These are phyloP conservation scores for Prasinococcaceae sp. DNA, from an alignment of 139 green algal genomes.

Conservation along the genomic window DNA sequence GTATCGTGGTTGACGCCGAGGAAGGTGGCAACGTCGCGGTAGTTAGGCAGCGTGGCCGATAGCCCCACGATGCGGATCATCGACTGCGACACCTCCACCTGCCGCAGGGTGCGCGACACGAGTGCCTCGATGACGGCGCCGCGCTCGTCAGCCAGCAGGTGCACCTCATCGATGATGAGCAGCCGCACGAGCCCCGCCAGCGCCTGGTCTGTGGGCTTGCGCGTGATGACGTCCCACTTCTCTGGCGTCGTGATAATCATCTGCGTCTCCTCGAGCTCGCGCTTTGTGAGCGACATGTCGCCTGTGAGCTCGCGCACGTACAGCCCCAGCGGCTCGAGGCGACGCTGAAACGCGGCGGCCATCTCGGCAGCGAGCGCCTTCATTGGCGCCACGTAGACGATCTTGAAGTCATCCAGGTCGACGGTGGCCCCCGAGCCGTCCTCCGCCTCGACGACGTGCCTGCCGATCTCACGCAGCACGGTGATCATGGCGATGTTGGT, in stretches of 20 bases:
- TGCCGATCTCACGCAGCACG: slow-evolving; percentile 68
- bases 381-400: slow-evolving; percentile 98
- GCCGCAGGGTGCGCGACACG: slow-evolving; percentile 76
- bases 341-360: slow-evolving; percentile 60
- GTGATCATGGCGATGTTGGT: slow-evolving; percentile 99
- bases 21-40: slow-evolving; percentile 74
- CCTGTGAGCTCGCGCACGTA: slow-evolving; percentile 78
- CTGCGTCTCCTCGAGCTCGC: slow-evolving; percentile 84
- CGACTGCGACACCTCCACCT: slow-evolving; percentile 84
- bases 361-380: slow-evolving; percentile 89
- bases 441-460: slow-evolving; percentile 43
- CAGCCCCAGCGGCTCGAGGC: slow-evolving; percentile 62
- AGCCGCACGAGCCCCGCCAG: slow-evolving; percentile 60
- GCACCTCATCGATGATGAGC: slow-evolving; percentile 86
- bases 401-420: slow-evolving; percentile 46
- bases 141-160: slow-evolving; percentile 93
- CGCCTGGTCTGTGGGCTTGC: slow-evolving; percentile 57
- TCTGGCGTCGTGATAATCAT: slow-evolving; percentile 99
- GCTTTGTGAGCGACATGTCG: slow-evolving; percentile 90
- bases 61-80: slow-evolving; percentile 98
- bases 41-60: slow-evolving; percentile 93
- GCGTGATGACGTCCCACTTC: slow-evolving; percentile 99
- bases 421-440: slow-evolving; percentile 7
- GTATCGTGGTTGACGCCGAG: slow-evolving; percentile 49
- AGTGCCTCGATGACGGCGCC: slow-evolving; percentile 95